These are phyloP conservation scores for Cryptosporidium baileyi DNA, from an alignment of 169 alveolate species.

Conservation along the genomic window DNA sequence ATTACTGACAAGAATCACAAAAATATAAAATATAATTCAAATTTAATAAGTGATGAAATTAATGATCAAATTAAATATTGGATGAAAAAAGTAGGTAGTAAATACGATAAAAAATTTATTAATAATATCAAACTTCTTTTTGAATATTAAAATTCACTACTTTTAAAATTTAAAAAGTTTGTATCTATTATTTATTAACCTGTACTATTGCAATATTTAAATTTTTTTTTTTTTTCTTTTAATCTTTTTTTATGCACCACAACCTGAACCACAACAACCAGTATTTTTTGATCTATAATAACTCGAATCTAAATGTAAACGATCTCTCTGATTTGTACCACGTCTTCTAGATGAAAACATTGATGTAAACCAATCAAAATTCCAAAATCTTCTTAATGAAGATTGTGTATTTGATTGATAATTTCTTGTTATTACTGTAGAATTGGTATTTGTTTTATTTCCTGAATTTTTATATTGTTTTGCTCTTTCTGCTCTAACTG, in stretches of 20 bases:
- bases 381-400: conserved; percentile 35
- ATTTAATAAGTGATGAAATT: conserved; percentile 14
- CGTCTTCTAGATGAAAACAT: conserved; percentile 64
- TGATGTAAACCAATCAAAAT: conserved; percentile 63
- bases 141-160: conserved; percentile 1
- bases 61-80: conserved; percentile 1
- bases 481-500: conserved; percentile 62
- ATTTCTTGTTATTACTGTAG: background rate
- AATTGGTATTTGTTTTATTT: background rate
- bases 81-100: background rate
- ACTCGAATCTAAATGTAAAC: conserved; percentile 48
- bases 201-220: no score
- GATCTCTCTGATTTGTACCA: conserved; percentile 14
- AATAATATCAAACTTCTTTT: conserved; percentile 38
- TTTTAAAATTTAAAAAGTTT: no score
- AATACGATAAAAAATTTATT: conserved; percentile 14
- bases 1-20: conserved; percentile 7
- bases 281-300: conserved; percentile 59
- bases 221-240: background rate
- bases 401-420: background rate
- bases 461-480: conserved; percentile 13
- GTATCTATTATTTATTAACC: no score
- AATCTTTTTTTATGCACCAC: background rate
- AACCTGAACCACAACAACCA: conserved; percentile 50
- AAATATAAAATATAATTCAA: background rate